A percentile compares a stretch with the other conserved stretches of the same genome.
phyloP scores from a whole-genome alignment of 2,329 filamentous ascomycete species.

The Xylariaceae sp. region DNA sequence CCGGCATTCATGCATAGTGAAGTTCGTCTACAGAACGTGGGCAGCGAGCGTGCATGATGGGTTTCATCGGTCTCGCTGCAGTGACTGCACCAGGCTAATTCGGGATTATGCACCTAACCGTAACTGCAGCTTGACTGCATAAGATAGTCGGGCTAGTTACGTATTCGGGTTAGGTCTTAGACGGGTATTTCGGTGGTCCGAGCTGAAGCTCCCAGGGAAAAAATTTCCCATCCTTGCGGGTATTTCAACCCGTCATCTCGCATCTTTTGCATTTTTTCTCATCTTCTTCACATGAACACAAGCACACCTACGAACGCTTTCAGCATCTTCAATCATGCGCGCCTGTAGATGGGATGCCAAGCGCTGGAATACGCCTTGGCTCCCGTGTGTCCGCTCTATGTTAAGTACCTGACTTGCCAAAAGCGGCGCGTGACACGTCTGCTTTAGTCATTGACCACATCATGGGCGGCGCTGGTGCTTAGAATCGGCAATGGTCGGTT shows the following conservation, averaged over 20 bases:
- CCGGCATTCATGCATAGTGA: too few species aligned
- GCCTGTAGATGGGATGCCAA: neutral
- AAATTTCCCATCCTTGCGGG: too few species aligned
- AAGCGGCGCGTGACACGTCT: conserved; percentile 1
- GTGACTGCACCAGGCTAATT: too few species aligned
- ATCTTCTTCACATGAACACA: neutral
- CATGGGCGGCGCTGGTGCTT: conserved; percentile 10
- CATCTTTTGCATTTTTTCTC: neutral
- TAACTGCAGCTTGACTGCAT: too few species aligned
- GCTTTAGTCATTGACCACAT: neutral
- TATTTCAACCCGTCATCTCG: neutral
- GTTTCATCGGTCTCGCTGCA: too few species aligned
- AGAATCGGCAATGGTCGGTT: conserved; percentile 29
- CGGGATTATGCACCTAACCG: too few species aligned
- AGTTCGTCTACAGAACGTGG: too few species aligned
- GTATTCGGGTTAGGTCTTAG: too few species aligned
- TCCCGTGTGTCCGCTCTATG: neutral
- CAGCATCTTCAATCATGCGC: neutral
- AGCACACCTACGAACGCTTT: neutral
- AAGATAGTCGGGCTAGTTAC: too few species aligned
- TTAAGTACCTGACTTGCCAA: neutral
- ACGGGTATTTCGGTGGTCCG: too few species aligned
- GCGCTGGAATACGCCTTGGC: conserved; percentile 10
- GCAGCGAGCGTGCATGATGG: too few species aligned
- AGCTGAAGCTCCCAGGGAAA: too few species aligned